Evolutionary conservation across 2,329 filamentous ascomycete genomes (phyloP).

Genomic region (Ilyonectria robusta): DNA sequence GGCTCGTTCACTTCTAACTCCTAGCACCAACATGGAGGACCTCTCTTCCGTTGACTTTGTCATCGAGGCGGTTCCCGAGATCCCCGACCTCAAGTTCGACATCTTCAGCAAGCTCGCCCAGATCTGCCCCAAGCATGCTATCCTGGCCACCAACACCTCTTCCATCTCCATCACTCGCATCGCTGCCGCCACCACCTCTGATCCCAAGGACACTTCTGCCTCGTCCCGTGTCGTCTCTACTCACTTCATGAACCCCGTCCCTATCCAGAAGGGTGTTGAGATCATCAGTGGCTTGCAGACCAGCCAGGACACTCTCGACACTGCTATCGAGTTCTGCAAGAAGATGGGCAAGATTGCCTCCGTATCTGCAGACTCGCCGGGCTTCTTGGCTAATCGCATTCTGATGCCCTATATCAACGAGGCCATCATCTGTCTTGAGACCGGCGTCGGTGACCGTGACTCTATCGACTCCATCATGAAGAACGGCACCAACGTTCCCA

Average conservation of each 20-base stretch:
- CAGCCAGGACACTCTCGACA: constrained; percentile 83
- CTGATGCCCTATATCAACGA: constrained; percentile 99
- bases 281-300: constrained; percentile 97
- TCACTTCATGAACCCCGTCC: constrained; percentile 99
- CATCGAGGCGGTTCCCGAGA: constrained; percentile 97
- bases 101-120: constrained; percentile 89
- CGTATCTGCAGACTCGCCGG: constrained; percentile 88
- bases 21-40: constrained; percentile 81
- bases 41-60: constrained; percentile 93
- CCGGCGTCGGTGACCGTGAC: constrained; percentile 88
- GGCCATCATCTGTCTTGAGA: constrained; percentile 95
- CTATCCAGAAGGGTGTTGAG: constrained; percentile 96
- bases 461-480: constrained; percentile 99
- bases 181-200: constrained; percentile 84
- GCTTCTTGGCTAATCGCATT: constrained; percentile 96
- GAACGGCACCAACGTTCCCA: constrained; percentile 98
- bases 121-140: constrained; percentile 86
- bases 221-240: constrained; percentile 93
- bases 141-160: constrained; percentile 98
- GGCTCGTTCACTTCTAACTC: constrained; percentile 76
- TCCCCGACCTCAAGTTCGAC: constrained; percentile 85
- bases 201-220: constrained; percentile 84
- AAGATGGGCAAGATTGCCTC: constrained; percentile 95
- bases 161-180: constrained; percentile 98
- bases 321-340: constrained; percentile 87